These are phyloP conservation scores for Penicillium turbatum DNA, from an alignment of 495 filamentous ascomycete genomes.

Conservation along the genomic window DNA sequence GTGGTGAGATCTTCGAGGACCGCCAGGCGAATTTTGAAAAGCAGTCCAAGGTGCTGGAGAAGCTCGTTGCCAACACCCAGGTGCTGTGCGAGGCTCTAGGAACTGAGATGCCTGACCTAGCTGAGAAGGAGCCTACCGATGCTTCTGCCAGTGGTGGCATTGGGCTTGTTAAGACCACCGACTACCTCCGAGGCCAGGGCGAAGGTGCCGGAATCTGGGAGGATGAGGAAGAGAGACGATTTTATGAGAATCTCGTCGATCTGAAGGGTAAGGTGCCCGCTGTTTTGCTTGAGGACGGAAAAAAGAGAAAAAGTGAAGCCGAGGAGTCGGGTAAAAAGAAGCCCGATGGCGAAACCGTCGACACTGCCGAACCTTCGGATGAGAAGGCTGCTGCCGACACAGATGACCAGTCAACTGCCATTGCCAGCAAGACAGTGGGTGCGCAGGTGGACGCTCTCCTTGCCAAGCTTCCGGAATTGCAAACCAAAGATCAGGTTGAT, in stretches of 20 bases:
- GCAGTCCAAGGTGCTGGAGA: constrained; percentile 84
- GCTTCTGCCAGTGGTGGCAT: constrained; percentile 67
- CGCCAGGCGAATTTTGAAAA: constrained; percentile 95
- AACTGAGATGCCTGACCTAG: constrained; percentile 91
- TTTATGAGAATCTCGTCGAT: constrained; percentile 95
- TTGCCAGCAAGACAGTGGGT: constrained; percentile 95
- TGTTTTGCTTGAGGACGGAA: constrained; percentile 87
- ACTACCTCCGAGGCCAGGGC: constrained; percentile 83
- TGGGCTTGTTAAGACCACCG: constrained; percentile 88
- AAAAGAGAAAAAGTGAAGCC: constrained; percentile 82
- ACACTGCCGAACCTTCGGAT: constrained; percentile 36
- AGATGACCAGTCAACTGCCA: constrained; percentile 87
- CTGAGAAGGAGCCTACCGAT: constrained; percentile 69
- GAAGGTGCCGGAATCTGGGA: constrained; percentile 99
- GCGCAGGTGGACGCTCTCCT: constrained; percentile 93
- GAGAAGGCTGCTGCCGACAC: constrained; percentile 51
- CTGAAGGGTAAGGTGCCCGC: constrained; percentile 92
- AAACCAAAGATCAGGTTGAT: constrained; percentile 86
- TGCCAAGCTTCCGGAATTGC: constrained; percentile 80
- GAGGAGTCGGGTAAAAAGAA: constrained; percentile 63
- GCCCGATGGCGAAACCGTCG: constrained; percentile 31
- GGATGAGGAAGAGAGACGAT: constrained; percentile 94
- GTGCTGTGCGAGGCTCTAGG: constrained; percentile 82
- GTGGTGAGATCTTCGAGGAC: constrained; percentile 97
- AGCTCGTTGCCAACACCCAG: constrained; percentile 85